Evolutionary conservation across 106 monocot genomes (phyloP).

Genomic region (Allium fistulosum): DNA sequence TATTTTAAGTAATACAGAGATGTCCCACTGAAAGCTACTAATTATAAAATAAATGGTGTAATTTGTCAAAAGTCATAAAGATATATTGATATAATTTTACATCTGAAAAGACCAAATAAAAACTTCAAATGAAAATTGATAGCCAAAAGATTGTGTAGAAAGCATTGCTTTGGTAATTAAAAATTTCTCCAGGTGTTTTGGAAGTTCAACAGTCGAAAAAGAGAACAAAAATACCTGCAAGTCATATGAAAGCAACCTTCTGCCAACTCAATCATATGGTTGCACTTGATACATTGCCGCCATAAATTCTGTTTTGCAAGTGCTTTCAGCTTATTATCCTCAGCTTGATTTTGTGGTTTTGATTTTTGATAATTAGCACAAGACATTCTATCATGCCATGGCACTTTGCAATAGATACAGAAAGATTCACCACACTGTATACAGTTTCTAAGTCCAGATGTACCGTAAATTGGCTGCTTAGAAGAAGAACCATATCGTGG

Average conservation of each 20-base stretch:
- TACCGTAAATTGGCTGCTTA: slow-evolving; percentile 9
- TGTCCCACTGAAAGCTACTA: too few relatives aligned
- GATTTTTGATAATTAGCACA: slow-evolving; percentile 53
- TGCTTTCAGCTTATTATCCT: slow-evolving; percentile 52
- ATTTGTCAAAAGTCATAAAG: too few relatives aligned
- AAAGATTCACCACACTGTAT: slow-evolving; percentile 55
- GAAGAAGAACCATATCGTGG: slow-evolving; percentile 30
- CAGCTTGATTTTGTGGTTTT: slow-evolving; percentile 35
- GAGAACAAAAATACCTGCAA: slow-evolving; percentile 52
- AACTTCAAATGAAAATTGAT: too few relatives aligned
- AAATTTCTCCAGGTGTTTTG: too few relatives aligned
- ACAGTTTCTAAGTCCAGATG: slow-evolving; percentile 57
- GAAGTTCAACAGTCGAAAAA: background rate
- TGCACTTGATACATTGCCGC: slow-evolving; percentile 83
- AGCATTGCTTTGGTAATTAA: too few relatives aligned
- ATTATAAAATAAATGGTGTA: too few relatives aligned
- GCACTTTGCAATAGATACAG: slow-evolving; percentile 75
- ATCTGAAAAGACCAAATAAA: too few relatives aligned
- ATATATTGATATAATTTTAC: too few relatives aligned
- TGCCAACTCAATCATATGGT: slow-evolving; percentile 88
- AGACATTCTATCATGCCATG: slow-evolving; percentile 68
- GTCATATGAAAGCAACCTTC: slow-evolving; percentile 97
- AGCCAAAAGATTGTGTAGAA: too few relatives aligned
- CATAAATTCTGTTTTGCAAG: slow-evolving; percentile 64
- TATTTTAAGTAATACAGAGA: too few relatives aligned